Conservation (phyloP, 2,329 filamentous ascomycete genomes). For the Cryphonectria nitschkei region DNA sequence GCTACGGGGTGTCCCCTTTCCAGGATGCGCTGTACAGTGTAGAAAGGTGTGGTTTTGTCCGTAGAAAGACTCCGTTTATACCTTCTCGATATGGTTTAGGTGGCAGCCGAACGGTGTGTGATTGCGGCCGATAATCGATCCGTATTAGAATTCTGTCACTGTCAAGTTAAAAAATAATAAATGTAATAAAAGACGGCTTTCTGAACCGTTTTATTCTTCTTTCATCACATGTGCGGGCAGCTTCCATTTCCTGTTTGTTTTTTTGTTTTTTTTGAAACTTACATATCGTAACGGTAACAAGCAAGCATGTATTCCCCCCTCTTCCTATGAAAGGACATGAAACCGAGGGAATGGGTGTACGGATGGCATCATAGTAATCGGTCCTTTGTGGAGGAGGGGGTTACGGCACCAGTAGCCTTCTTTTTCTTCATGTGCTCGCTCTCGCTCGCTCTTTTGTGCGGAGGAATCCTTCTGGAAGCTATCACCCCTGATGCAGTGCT, state of each 20-base stretch:
- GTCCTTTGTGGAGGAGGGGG: background rate
- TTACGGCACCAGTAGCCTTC: background rate
- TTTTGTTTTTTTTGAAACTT: background rate
- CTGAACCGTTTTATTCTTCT: background rate
- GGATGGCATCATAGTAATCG: background rate
- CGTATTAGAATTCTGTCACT: background rate
- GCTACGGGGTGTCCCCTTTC: too few species aligned
- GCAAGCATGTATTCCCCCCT: background rate
- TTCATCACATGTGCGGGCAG: background rate
- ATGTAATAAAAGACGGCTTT: background rate
- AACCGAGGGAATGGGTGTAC: background rate
- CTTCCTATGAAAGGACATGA: background rate
- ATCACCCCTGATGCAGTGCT: background rate
- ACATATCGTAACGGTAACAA: background rate
- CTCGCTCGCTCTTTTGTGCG: conserved; percentile 20
- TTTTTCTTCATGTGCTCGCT: background rate
- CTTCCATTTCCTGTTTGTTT: too few species aligned
- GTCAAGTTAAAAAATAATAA: background rate
- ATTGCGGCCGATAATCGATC: background rate
- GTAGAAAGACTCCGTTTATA: background rate
- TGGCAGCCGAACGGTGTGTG: background rate
- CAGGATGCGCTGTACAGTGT: too few species aligned
- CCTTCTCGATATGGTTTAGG: conserved; percentile 1
- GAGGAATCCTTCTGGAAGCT: conserved; percentile 14
- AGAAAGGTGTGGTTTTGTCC: background rate